Percentiles rank a stretch among this genome's conserved stretches.
phyloP scores from a whole-genome alignment of 2,329 filamentous ascomycete species.

The Knoxdaviesia capensis region DNA sequence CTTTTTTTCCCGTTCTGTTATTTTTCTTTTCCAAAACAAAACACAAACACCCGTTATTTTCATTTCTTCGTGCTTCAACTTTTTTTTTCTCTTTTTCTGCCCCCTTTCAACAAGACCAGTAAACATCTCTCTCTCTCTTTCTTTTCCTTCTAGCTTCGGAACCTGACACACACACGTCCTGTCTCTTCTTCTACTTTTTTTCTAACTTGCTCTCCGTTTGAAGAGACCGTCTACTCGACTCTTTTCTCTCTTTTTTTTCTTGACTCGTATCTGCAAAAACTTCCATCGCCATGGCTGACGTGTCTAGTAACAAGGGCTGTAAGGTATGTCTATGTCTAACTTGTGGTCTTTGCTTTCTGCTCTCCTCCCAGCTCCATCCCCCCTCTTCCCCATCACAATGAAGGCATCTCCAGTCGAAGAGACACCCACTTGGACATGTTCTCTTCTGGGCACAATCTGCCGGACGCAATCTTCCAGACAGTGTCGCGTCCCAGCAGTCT shows the following conservation, averaged over 20 bases:
- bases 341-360: not conserved
- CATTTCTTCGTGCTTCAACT: not conserved
- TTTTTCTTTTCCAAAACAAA: slow-evolving; percentile 1
- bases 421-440: no score
- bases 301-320: slow-evolving; percentile 1
- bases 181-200: not conserved
- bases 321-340: slow-evolving; percentile 2
- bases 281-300: slow-evolving; percentile 2
- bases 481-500: no score
- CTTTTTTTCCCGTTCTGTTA: not conserved
- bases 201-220: not conserved
- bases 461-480: no score
- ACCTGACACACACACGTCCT: not conserved
- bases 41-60: slow-evolving; percentile 1
- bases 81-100: not conserved
- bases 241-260: not conserved
- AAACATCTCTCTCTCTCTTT: not conserved
- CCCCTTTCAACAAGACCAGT: not conserved
- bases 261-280: not conserved
- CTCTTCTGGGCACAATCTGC: no score
- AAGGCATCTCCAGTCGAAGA: no score
- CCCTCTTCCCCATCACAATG: not conserved
- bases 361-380: not conserved
- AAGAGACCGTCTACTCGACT: not conserved
- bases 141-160: no score